Percentiles rank a stretch among this genome's conserved stretches.
Conservation (phyloP, 768 basidiomycete species). For the Gymnopilus junonius region DNA sequence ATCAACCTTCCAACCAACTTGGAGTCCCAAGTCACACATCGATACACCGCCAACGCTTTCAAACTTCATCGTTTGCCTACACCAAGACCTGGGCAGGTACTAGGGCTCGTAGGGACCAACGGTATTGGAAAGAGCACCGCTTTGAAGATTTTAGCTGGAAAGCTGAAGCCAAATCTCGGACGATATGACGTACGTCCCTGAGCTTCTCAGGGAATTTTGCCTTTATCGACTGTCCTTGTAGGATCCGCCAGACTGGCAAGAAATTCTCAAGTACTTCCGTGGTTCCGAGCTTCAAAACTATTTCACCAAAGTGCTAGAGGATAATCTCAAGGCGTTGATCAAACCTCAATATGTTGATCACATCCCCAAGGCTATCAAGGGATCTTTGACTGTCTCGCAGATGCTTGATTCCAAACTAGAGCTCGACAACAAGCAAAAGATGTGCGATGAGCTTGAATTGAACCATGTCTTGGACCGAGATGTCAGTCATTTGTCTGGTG, state of each 20-base stretch:
- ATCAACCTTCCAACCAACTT: conserved; percentile 99
- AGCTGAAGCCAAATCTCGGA: conserved; percentile 97
- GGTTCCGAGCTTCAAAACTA: conserved; percentile 99
- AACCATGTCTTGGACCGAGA: conserved; percentile 87
- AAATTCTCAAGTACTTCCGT: conserved; percentile 97
- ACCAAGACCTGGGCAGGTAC: conserved; percentile 95
- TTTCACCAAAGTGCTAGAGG: conserved; percentile 98
- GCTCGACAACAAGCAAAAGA: conserved; percentile 83
- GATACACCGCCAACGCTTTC: conserved; percentile 98
- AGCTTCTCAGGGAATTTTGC: background rate
- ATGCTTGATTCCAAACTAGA: conserved; percentile 95
- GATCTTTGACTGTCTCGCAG: conserved; percentile 78
- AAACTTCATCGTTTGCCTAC: conserved; percentile 98
- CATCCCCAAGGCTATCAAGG: conserved; percentile 96
- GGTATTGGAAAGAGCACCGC: conserved; percentile 99
- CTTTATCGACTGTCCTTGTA: conserved; percentile 28
- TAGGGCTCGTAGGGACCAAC: conserved; percentile 98
- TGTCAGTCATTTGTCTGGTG: conserved; percentile 86
- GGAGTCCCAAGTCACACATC: conserved; percentile 94
- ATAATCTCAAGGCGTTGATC: conserved; percentile 97
- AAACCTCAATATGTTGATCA: conserved; percentile 99
- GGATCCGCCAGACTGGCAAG: conserved; percentile 99
- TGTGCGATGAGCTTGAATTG: conserved; percentile 88
- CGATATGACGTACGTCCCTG: conserved; percentile 80
- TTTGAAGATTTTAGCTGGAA: conserved; percentile 94